phyloP scores from a whole-genome alignment of 768 basidiomycete species.

The Pseudohyphozyma bogoriensis region DNA sequence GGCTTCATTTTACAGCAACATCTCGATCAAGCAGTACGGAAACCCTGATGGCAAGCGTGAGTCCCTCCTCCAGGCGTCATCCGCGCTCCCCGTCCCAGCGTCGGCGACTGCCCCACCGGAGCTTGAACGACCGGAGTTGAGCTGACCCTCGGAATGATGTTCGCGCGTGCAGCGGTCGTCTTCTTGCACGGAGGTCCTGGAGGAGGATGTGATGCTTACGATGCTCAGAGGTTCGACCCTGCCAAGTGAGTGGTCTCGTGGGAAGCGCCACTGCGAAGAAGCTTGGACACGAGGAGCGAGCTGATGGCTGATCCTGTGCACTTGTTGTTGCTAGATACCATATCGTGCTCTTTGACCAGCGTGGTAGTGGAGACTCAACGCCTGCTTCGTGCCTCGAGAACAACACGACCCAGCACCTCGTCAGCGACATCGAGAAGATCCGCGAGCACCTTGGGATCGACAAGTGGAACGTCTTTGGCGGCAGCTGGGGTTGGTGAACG shows the following conservation, averaged over 20 bases:
- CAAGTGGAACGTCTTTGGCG: conserved; percentile 91
- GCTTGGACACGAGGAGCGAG: too few relatives aligned
- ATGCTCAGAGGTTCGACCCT: conserved; percentile 1
- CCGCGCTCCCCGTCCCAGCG: too few relatives aligned
- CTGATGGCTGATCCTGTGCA: too few relatives aligned
- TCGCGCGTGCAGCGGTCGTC: too few relatives aligned
- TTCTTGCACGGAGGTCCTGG: conserved; percentile 31
- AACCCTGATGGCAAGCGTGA: conserved; percentile 21
- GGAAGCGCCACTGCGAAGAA: too few relatives aligned
- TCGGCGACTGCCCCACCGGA: too few relatives aligned
- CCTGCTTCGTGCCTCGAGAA: conserved; percentile 71
- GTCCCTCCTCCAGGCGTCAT: too few relatives aligned
- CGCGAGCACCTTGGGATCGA: conserved; percentile 64
- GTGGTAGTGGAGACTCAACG: conserved; percentile 75
- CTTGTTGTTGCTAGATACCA: too few relatives aligned
- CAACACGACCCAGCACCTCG: conserved; percentile 90
- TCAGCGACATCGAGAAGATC: conserved; percentile 70
- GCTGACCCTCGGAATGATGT: too few relatives aligned
- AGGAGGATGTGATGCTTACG: background rate
- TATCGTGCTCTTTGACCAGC: conserved; percentile 79
- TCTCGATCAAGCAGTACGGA: conserved; percentile 29
- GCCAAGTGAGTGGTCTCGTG: too few relatives aligned
- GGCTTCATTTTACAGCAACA: conserved; percentile 13
- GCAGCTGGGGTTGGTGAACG: conserved; percentile 60
- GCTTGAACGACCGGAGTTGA: too few relatives aligned